Base-by-base conservation (phyloP, 139 green algal genomes). In the Mesostigma viride region DNA sequence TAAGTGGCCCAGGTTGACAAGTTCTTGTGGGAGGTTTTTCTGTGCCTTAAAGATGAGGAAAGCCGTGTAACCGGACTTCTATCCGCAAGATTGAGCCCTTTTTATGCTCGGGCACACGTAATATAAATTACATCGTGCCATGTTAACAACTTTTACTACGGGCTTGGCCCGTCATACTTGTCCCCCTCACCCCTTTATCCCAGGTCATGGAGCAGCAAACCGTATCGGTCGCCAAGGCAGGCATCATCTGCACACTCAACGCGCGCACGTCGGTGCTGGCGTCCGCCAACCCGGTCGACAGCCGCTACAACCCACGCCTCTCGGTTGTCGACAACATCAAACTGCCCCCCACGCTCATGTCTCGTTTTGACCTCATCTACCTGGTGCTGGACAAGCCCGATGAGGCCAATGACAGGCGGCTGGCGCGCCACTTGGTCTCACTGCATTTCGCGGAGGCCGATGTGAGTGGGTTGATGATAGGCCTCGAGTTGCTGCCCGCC, bases 161-260 rank as follows among this genome's bases (percentile, higher is more conserved):
- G n/a, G n/a, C n/a, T n/a, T n/a, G n/a, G n/a, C n/a, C n/a, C n/a
- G n/a, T n/a, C n/a, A n/a, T n/a, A n/a, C n/a, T n/a, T n/a, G n/a
- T n/a, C n/a, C n/a, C n/a, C n/a, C n/a, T n/a, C n/a, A n/a, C n/a
- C n/a, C n/a, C n/a, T n/a, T n/a, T n/a, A n/a, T n/a, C n/a, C n/a
- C 65, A 96, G 76, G 91, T 95, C 47, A 98, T 98, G 92, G 92
- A 98, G 84, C 92, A 98, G 84, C 91, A 98, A 82, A 98, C 92
- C 5, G 90, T 97, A 53, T 91, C 80, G 0, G 83, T 99, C 47
- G 93, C 93, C 71, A 99, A 99, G 86, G 92, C 92, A 0, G 93
- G 93, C 35, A 95, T 99, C 77, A 96, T 98, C 67, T 88, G 85
- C 26, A 94, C 88, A 1, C 85, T 99, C 8, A 98, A 98, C 76